Evolutionary conservation across 164 flowering plant species (phyloP).

Genomic region (Piper longum): DNA sequence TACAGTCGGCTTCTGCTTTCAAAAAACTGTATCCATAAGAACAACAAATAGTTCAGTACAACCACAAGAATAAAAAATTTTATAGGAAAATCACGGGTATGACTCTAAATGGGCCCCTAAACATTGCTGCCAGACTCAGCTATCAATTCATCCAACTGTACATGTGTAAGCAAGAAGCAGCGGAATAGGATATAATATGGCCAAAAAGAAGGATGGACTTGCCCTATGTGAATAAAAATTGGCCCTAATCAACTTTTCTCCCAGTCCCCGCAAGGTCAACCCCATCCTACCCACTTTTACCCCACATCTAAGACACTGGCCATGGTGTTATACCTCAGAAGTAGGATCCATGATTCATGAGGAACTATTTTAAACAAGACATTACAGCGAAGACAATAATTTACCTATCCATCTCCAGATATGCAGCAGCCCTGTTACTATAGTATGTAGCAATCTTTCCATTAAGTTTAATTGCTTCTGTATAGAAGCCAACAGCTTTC

Average conservation of each 20-base stretch:
- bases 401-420: constrained; percentile 83
- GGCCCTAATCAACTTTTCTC: too few species aligned
- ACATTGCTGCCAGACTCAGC: too few species aligned
- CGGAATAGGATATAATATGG: too few species aligned
- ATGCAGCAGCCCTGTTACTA: constrained; percentile 93
- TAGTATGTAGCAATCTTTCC: constrained; percentile 80
- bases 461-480: constrained; percentile 81
- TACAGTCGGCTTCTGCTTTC: constrained; percentile 88
- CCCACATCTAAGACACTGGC: too few species aligned
- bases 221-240: too few species aligned
- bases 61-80: too few species aligned
- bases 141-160: too few species aligned
- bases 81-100: neutral
- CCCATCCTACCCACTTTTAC: too few species aligned
- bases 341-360: neutral
- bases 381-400: neutral
- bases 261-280: too few species aligned
- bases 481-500: constrained; percentile 65
- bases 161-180: too few species aligned
- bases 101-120: neutral
- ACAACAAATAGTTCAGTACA: constrained; percentile 1
- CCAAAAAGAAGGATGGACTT: too few species aligned
- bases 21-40: constrained; percentile 35
- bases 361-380: neutral
- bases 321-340: too few species aligned